Evolutionary conservation across 768 basidiomycete species (phyloP).

Genomic region (Arthromyces matolae): DNA sequence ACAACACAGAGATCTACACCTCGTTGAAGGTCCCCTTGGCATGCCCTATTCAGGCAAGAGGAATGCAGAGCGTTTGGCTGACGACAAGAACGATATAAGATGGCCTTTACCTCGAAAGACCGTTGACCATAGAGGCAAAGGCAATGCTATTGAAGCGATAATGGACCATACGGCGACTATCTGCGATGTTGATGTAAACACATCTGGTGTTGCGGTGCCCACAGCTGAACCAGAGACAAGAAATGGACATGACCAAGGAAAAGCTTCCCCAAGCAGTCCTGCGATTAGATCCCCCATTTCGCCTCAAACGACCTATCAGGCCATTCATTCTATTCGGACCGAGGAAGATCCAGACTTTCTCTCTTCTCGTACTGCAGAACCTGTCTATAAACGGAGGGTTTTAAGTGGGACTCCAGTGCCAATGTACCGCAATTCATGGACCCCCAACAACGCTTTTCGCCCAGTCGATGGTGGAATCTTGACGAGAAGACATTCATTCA

Average conservation of each 20-base stretch:
- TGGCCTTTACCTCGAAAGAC: slow-evolving; percentile 26
- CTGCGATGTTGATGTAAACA: neutral
- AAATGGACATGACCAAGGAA: no score
- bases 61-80: slow-evolving; percentile 11
- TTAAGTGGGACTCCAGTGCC: neutral
- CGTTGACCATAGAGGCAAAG: slow-evolving; percentile 4
- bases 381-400: no score
- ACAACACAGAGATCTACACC: slow-evolving; percentile 11
- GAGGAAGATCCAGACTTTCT: no score
- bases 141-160: neutral
- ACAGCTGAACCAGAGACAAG: neutral
- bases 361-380: no score
- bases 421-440: slow-evolving; percentile 11
- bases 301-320: neutral
- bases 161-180: neutral
- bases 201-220: neutral
- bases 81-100: slow-evolving; percentile 8
- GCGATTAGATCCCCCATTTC: neutral
- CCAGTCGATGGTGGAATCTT: neutral
- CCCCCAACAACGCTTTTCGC: slow-evolving; percentile 10
- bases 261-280: no score
- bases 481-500: slow-evolving; percentile 14
- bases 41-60: slow-evolving; percentile 18
- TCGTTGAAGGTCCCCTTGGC: slow-evolving; percentile 29
- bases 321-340: no score